Evolutionary conservation across 1,284 basidiomycete species (phyloP), one percentile per base, ranked within the genome.

Genomic region (Apiotrichum sp.): DNA sequence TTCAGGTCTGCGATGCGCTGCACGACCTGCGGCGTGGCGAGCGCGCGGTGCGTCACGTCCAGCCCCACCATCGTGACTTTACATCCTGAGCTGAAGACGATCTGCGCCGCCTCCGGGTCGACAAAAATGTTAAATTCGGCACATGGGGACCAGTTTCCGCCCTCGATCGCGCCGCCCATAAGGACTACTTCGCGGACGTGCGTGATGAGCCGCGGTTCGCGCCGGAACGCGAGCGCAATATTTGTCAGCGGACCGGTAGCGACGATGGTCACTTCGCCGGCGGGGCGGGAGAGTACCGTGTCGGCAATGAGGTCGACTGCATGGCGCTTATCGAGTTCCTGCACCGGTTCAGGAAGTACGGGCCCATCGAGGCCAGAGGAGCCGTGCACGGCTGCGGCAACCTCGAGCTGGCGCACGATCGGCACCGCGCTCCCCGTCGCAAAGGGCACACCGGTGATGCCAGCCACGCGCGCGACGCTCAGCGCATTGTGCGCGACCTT

Each of bases 181-280:
- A 62, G 39, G 35, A 62, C 58, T 11, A 64, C 50, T 33, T 59
- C 60, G 14, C 51, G 53, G n/a, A 59, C 51, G 11, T 34, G 50
- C 1, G 48, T 1, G 0, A 32, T 46, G n/a, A 64, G 11, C 6
- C 44, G 52, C 7, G 62, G 60, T 11, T 45, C 51, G 13, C 29
- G 29, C 9, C 52, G 43, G 32, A 62, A 29, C 22, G 60, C 57
- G 22, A 62, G 40, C 3, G 62, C 63, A 14, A 64, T 45, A 41
- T 64, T 64, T n/a, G 63, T 64, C 11, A 62, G 46, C 6, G 63
- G 57, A 3, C 63, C 63, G 2, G 57, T 58, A 3, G 63, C 56
- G 16, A 62, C 51, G 35, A 62, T 36, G 1, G 61, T 57, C 31
- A 64, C 44, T n/a, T 56, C 50, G 1, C 55, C 61, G 3, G 38